Evolutionary conservation across 768 basidiomycete species (phyloP).

Genomic region (Daedaleopsis nitida): DNA sequence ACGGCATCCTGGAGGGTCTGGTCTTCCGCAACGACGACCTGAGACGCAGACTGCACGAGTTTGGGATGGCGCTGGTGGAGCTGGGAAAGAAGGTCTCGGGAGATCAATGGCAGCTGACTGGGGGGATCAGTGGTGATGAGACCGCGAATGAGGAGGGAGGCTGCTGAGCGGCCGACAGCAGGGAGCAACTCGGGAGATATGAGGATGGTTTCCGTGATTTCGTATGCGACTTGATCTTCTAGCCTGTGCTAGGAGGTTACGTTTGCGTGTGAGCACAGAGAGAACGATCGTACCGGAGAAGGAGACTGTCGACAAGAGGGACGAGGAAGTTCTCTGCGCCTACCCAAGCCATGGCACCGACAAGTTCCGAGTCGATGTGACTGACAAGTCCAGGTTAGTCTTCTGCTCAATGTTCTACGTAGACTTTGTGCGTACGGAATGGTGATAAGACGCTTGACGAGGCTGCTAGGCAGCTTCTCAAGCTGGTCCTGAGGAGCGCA

Average conservation of each 20-base stretch:
- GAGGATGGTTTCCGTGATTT: constrained; percentile 34
- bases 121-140: constrained; percentile 12
- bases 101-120: not conserved
- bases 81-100: constrained; percentile 45
- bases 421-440: constrained; percentile 46
- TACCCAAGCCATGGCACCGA: constrained; percentile 44
- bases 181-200: constrained; percentile 27
- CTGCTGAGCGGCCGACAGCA: constrained; percentile 21
- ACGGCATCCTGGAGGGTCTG: constrained; percentile 40
- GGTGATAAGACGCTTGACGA: constrained; percentile 36
- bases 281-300: constrained; percentile 37
- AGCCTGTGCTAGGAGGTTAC: not conserved
- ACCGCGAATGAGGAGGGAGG: constrained; percentile 15
- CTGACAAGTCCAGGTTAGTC: constrained; percentile 32
- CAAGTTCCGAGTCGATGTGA: constrained; percentile 48
- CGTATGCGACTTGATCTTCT: constrained; percentile 17
- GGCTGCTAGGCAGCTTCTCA: constrained; percentile 38
- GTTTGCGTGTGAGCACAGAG: not conserved
- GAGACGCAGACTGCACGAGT: constrained; percentile 45
- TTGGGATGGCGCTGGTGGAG: constrained; percentile 69
- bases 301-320: constrained; percentile 49
- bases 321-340: constrained; percentile 59
- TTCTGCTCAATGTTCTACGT: not conserved
- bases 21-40: constrained; percentile 36
- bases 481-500: constrained; percentile 63